These are phyloP conservation scores for Gomphus bonarii DNA, from an alignment of 1,284 basidiomycete species.

Conservation along the genomic window DNA sequence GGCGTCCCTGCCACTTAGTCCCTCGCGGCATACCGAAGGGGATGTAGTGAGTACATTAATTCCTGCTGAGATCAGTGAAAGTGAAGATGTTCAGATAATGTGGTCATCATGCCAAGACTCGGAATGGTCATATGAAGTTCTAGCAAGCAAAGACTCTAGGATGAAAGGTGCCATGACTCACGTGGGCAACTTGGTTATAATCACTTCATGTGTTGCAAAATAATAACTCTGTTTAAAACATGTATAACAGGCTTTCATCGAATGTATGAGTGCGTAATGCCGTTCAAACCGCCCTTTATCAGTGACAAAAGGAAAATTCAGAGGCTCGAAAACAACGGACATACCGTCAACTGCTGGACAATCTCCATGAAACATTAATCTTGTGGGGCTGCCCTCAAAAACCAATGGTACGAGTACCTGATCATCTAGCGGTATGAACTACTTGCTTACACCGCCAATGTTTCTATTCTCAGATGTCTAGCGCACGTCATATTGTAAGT, in stretches of 20 bases:
- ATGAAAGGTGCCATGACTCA: slow-evolving; percentile 4
- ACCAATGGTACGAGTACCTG: neutral
- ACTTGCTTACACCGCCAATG: neutral
- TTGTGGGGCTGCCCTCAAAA: slow-evolving; percentile 1
- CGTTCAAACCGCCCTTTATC: neutral
- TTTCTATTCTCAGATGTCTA: neutral
- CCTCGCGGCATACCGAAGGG: neutral
- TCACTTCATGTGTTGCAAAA: neutral
- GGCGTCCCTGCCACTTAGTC: neutral
- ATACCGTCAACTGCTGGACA: neutral
- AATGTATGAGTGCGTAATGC: neutral
- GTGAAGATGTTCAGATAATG: neutral
- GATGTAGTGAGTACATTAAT: neutral
- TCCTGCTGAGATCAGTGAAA: neutral
- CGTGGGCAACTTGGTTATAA: neutral
- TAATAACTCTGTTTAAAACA: neutral
- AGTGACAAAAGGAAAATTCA: neutral
- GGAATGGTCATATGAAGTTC: neutral
- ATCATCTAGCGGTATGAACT: neutral
- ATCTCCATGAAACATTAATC: neutral
- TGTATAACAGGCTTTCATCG: neutral
- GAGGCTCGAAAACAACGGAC: neutral
- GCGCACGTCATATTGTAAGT: neutral
- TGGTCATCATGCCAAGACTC: slow-evolving; percentile 5
- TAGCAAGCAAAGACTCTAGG: neutral